Conservation (phyloP, 495 filamentous ascomycete genomes). For the Aspergillus hancockii region DNA sequence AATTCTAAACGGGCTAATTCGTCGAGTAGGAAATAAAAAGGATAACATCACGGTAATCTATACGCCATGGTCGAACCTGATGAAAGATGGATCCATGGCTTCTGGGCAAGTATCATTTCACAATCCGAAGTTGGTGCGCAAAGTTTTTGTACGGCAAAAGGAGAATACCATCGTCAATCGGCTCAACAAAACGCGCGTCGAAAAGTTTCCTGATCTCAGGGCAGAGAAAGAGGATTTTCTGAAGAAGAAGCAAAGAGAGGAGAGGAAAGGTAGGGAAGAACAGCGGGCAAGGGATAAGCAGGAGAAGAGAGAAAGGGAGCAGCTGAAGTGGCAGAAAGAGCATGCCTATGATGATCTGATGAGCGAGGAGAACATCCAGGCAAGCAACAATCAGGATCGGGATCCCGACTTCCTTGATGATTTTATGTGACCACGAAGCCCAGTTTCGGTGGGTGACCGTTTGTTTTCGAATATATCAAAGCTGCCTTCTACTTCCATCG, state of each 20-base stretch:
- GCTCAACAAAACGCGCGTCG: conserved; percentile 90
- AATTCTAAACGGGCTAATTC: conserved; percentile 4
- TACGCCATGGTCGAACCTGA: conserved; percentile 96
- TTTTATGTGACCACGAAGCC: conserved; percentile 48
- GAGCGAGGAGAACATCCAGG: conserved; percentile 44
- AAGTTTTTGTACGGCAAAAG: conserved; percentile 70
- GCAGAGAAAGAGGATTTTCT: conserved; percentile 75
- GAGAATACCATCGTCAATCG: conserved; percentile 92
- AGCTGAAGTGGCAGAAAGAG: conserved; percentile 90
- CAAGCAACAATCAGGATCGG: conserved; percentile 52
- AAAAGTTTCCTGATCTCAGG: conserved; percentile 79
- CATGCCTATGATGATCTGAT: conserved; percentile 87
- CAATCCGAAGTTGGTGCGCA: conserved; percentile 81
- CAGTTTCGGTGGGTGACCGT: background rate
- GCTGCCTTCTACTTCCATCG: background rate
- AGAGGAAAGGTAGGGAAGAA: conserved; percentile 66
- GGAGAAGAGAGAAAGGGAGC: conserved; percentile 73
- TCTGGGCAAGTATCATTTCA: conserved; percentile 94
- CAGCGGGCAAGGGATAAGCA: conserved; percentile 80
- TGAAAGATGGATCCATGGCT: conserved; percentile 96
- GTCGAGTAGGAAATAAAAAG: conserved; percentile 82
- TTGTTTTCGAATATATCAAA: background rate
- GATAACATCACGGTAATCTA: conserved; percentile 96
- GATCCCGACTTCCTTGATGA: conserved; percentile 52
- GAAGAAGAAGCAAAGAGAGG: conserved; percentile 65